Evolutionary conservation across 495 filamentous ascomycete species (phyloP).

Genomic region (Penicillium parvum): DNA sequence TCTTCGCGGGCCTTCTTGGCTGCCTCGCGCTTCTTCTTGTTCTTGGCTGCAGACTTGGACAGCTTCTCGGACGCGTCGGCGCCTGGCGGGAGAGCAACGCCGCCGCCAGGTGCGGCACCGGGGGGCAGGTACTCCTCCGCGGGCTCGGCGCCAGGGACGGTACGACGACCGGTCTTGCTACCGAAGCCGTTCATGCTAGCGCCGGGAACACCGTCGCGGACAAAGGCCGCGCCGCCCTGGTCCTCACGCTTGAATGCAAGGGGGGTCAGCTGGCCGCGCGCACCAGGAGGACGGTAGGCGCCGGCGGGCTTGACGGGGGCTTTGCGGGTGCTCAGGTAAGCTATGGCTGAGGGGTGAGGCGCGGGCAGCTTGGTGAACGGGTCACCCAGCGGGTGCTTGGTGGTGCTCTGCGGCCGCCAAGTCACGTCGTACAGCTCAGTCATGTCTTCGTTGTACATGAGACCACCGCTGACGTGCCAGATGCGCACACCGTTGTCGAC

Average conservation of each 20-base stretch:
- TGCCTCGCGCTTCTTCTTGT: constrained; percentile 96
- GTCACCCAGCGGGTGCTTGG: constrained; percentile 59
- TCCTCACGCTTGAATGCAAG: constrained; percentile 97
- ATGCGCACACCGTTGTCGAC: constrained; percentile 96
- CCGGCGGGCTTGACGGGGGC: constrained; percentile 92
- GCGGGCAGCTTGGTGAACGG: constrained; percentile 71
- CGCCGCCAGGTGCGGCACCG: constrained; percentile 67
- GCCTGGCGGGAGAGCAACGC: constrained; percentile 53
- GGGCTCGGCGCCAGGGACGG: constrained; percentile 78
- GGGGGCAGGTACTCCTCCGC: constrained; percentile 56
- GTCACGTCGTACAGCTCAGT: constrained; percentile 87
- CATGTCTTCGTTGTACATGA: constrained; percentile 95
- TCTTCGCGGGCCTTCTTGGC: constrained; percentile 84
- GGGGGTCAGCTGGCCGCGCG: constrained; percentile 81
- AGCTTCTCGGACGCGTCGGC: constrained; percentile 62
- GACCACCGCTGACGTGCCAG: constrained; percentile 84
- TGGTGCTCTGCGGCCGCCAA: constrained; percentile 74
- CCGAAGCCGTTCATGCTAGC: constrained; percentile 75
- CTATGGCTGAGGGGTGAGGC: constrained; percentile 78
- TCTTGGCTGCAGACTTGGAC: constrained; percentile 87
- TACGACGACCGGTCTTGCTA: constrained; percentile 57
- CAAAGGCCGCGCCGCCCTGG: constrained; percentile 86
- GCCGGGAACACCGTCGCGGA: constrained; percentile 68
- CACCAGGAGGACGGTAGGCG: constrained; percentile 95
- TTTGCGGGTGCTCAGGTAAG: constrained; percentile 79